phyloP scores from a whole-genome alignment of 129 eudicot species.

The Artemisia argyi region DNA sequence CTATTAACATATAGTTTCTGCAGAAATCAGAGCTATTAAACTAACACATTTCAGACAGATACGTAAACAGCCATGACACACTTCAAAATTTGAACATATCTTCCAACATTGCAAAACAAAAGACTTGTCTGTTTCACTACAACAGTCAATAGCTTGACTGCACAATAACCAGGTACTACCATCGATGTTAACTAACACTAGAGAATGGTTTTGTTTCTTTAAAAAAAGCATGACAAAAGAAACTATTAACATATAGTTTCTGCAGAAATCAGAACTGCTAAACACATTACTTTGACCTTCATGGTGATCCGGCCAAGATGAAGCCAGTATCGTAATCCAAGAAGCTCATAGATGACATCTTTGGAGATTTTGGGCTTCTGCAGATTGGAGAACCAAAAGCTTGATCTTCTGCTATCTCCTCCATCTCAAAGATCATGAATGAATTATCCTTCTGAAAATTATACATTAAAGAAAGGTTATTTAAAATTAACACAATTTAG shows the following conservation, averaged over 20 bases:
- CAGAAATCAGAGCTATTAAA: background rate
- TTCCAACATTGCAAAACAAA: background rate
- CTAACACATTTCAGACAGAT: background rate
- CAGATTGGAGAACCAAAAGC: slow-evolving; percentile 32
- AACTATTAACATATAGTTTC: slow-evolving; percentile 19
- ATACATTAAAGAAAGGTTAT: background rate
- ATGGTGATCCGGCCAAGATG: slow-evolving; percentile 42
- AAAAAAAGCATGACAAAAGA: background rate
- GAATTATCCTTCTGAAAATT: slow-evolving; percentile 25
- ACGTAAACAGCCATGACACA: too few species aligned
- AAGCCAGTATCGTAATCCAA: slow-evolving; percentile 40
- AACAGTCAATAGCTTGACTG: slow-evolving; percentile 33
- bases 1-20: slow-evolving; percentile 14
- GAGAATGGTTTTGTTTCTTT: background rate
- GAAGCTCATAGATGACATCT: slow-evolving; percentile 28
- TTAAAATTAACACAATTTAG: background rate
- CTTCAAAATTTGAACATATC: too few species aligned
- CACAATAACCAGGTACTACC: slow-evolving; percentile 12
- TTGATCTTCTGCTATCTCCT: slow-evolving; percentile 39
- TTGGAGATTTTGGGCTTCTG: slow-evolving; percentile 49
- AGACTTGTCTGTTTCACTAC: slow-evolving; percentile 19
- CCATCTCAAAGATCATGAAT: slow-evolving; percentile 33
- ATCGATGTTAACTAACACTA: background rate
- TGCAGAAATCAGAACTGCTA: background rate
- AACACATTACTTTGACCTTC: slow-evolving; percentile 27